A percentile compares a stretch with the other conserved stretches of the same genome.
Conservation (phyloP, 495 filamentous ascomycete species). For the Xylaria scruposa region DNA sequence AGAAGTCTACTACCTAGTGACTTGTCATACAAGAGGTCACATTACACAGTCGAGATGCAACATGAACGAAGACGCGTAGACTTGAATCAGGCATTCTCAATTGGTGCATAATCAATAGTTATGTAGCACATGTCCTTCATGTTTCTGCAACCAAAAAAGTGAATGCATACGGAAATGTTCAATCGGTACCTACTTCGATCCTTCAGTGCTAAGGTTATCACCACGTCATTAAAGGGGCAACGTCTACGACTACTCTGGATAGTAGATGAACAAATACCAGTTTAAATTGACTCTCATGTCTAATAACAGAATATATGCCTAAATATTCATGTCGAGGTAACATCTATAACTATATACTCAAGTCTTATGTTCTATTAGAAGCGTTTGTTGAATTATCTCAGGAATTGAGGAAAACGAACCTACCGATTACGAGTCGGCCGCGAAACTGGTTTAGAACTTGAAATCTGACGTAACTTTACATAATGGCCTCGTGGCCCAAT, state of each 20-base stretch:
- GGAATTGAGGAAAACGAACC: not conserved
- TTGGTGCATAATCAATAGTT: not conserved
- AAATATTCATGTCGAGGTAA: no score
- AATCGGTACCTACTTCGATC: not conserved
- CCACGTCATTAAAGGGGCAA: not conserved
- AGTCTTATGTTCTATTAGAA: not conserved
- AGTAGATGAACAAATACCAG: not conserved
- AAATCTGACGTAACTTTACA: no score
- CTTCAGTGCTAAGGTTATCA: not conserved
- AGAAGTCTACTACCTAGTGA: not conserved
- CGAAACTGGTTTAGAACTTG: no score
- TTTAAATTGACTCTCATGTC: not conserved
- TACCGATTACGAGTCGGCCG: not conserved
- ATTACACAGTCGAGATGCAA: not conserved
- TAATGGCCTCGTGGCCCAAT: constrained; percentile 24
- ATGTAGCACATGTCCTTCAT: not conserved
- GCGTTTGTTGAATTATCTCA: not conserved
- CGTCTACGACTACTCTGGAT: not conserved
- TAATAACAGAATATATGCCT: not conserved
- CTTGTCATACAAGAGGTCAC: not conserved
- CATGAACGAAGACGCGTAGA: not conserved
- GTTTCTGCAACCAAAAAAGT: not conserved
- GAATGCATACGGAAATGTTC: not conserved
- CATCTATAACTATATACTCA: no score
- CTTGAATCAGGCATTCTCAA: not conserved